phyloP scores from a whole-genome alignment of 192 early-diverging fungal species.

The Linnemannia zychae region DNA sequence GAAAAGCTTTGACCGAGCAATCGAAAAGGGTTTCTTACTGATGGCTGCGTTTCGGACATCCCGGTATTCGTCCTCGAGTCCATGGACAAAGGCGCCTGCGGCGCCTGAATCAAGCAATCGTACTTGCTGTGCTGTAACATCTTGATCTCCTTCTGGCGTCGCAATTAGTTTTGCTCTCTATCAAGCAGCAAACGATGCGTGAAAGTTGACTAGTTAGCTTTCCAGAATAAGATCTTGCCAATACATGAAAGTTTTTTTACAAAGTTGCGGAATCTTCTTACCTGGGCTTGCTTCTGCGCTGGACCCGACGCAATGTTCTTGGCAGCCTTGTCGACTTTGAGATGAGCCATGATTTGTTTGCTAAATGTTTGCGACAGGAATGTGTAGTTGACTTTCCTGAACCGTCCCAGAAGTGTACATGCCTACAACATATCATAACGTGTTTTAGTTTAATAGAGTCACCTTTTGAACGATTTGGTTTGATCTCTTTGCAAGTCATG shows the following conservation, averaged over 20 bases:
- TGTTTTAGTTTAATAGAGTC: neutral
- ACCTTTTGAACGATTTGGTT: neutral
- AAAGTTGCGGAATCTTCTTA: neutral
- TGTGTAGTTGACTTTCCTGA: conserved; percentile 67
- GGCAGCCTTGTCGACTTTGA: conserved; percentile 58
- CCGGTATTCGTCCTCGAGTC: conserved; percentile 95
- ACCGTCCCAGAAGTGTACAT: conserved; percentile 76
- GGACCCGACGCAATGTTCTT: conserved; percentile 49
- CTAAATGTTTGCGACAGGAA: conserved; percentile 81
- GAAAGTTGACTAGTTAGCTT: neutral
- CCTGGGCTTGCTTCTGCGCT: conserved; percentile 50
- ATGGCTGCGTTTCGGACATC: conserved; percentile 90
- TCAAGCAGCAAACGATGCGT: neutral
- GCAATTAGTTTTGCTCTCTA: conserved; percentile 62
- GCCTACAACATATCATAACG: conserved; percentile 54
- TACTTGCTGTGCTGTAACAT: conserved; percentile 77
- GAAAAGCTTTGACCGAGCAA: neutral
- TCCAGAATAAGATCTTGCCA: neutral
- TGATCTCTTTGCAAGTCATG: neutral
- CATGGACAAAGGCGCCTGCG: conserved; percentile 96
- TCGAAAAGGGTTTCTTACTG: conserved; percentile 61
- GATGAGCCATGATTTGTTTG: conserved; percentile 83
- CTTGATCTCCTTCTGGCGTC: conserved; percentile 75
- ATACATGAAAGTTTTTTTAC: neutral
- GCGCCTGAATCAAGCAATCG: conserved; percentile 83